Evolutionary conservation across 1,284 basidiomycete genomes (phyloP).

Genomic region (Pyrrhoderma lamaoense): DNA sequence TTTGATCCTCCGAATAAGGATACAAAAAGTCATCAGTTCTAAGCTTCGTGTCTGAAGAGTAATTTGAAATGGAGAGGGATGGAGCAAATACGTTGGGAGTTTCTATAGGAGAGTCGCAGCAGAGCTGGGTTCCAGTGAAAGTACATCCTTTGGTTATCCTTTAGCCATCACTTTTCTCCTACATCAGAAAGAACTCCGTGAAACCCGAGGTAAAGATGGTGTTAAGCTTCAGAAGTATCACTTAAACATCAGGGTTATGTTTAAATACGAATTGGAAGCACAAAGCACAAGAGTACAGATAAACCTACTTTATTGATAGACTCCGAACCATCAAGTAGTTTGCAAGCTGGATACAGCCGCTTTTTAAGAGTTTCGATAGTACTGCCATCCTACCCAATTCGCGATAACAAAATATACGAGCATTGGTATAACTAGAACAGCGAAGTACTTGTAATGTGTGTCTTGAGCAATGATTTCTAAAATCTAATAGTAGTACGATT

Average conservation of each 20-base stretch:
- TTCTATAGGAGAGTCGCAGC: constrained; percentile 11
- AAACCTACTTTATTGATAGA: not conserved
- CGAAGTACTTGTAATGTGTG: constrained; percentile 85
- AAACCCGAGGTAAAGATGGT: no score
- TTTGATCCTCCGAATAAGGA: constrained; percentile 3
- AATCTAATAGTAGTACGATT: constrained; percentile 35
- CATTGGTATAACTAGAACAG: constrained; percentile 72
- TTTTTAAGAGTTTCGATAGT: constrained; percentile 74
- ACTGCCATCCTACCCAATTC: constrained; percentile 97
- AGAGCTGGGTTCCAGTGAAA: not conserved
- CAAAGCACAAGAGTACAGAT: no score
- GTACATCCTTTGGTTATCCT: no score
- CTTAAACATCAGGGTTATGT: not conserved
- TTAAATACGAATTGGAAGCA: no score
- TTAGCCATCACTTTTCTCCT: no score
- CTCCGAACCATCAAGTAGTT: not conserved
- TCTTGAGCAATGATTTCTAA: constrained; percentile 60
- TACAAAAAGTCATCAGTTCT: constrained; percentile 8
- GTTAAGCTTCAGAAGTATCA: no score
- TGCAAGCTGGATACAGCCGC: not conserved
- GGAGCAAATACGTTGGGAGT: constrained; percentile 7
- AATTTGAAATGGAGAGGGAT: constrained; percentile 5
- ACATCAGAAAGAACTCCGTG: no score
- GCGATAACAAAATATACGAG: constrained; percentile 86
- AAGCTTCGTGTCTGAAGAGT: constrained; percentile 2